A percentile compares a stretch with the other conserved stretches of the same genome.
Evolutionary conservation across 192 early-diverging fungal genomes (phyloP).

Genomic region (Coemansia aciculifera): DNA sequence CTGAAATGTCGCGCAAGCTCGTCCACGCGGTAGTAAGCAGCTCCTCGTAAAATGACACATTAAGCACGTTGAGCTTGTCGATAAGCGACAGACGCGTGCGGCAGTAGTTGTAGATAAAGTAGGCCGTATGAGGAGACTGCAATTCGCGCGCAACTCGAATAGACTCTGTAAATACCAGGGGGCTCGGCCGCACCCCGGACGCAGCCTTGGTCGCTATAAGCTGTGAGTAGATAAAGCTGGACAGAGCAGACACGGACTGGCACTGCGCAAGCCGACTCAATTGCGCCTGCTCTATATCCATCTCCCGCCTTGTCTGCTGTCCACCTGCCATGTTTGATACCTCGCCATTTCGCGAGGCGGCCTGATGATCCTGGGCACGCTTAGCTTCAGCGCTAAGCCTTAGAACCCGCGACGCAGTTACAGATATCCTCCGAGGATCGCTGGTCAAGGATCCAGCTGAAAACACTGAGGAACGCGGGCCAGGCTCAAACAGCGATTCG

Average conservation of each 20-base stretch:
- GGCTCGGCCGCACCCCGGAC: slow-evolving; percentile 19
- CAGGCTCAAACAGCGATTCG: slow-evolving; percentile 23
- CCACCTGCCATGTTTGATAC: background rate
- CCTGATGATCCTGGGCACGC: background rate
- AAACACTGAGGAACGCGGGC: slow-evolving; percentile 30
- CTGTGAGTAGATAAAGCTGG: slow-evolving; percentile 23
- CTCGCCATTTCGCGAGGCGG: background rate
- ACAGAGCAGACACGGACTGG: slow-evolving; percentile 21
- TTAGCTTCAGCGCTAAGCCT: slow-evolving; percentile 6
- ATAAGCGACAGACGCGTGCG: slow-evolving; percentile 20
- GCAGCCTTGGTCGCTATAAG: slow-evolving; percentile 12
- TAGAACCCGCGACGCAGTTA: slow-evolving; percentile 20
- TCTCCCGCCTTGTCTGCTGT: slow-evolving; percentile 5
- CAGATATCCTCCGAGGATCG: slow-evolving; percentile 23
- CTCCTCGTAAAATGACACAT: slow-evolving; percentile 34
- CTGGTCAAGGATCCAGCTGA: slow-evolving; percentile 28
- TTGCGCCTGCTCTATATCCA: slow-evolving; percentile 29
- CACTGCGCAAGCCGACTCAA: slow-evolving; percentile 28
- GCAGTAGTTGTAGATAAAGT: slow-evolving; percentile 37
- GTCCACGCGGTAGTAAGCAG: slow-evolving; percentile 31
- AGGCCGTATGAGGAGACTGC: slow-evolving; percentile 21
- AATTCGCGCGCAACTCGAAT: slow-evolving; percentile 34
- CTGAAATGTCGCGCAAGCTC: slow-evolving; percentile 27
- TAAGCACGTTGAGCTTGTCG: slow-evolving; percentile 31
- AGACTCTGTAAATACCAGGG: slow-evolving; percentile 30